Conservation (phyloP, 1,284 basidiomycete species). For the Pyrrhoderma noxium region DNA sequence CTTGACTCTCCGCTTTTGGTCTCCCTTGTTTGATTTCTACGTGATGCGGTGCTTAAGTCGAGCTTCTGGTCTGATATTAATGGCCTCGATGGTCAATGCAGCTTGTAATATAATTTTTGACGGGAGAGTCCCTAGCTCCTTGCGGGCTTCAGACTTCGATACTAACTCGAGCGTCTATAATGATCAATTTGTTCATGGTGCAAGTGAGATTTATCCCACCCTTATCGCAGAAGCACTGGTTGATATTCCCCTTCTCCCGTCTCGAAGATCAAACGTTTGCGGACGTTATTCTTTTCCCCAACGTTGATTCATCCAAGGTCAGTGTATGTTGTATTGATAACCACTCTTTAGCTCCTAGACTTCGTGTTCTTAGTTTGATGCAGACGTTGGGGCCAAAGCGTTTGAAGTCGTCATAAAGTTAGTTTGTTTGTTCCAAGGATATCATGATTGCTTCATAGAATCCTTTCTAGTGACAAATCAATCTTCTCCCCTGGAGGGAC, state of each 20-base stretch:
- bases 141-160: constrained; percentile 3
- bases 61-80: not conserved
- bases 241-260: too few relatives aligned
- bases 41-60: too few relatives aligned
- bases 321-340: not conserved
- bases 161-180: constrained; percentile 2
- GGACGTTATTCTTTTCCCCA: constrained; percentile 6
- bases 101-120: constrained; percentile 5
- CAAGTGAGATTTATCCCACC: not conserved
- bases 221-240: too few relatives aligned
- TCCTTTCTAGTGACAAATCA: constrained; percentile 35
- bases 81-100: not conserved
- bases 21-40: too few relatives aligned
- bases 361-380: constrained; percentile 1
- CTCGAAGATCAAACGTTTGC: constrained; percentile 5
- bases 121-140: not conserved
- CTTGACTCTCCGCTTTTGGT: too few relatives aligned
- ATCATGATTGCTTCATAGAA: not conserved
- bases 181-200: constrained; percentile 3
- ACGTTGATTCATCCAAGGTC: not conserved
- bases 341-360: too few relatives aligned
- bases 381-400: not conserved
- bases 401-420: constrained; percentile 1
- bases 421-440: not conserved
- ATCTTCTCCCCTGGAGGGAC: constrained; percentile 47